Percentiles rank a stretch among this genome's conserved stretches.
These are phyloP conservation scores for Plasmodium blacklocki DNA, from an alignment of 169 alveolate species.

Conservation along the genomic window DNA sequence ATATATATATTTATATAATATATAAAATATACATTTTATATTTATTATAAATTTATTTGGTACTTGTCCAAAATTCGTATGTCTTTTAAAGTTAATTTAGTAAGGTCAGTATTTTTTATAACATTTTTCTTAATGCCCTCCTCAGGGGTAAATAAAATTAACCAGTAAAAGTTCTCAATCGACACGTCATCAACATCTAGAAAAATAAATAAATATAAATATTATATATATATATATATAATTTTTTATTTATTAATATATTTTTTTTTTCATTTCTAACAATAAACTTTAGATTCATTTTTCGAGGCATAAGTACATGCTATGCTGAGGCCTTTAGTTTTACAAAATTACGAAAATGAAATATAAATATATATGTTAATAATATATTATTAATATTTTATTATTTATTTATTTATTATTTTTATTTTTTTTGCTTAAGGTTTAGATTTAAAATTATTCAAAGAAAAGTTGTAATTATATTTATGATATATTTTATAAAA, in stretches of 20 bases:
- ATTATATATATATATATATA: slow-evolving; percentile 6
- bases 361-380: neutral
- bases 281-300: slow-evolving; percentile 63
- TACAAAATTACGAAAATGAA: neutral
- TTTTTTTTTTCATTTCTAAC: slow-evolving; percentile 24
- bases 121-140: slow-evolving; percentile 50
- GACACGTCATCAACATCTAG: slow-evolving; percentile 70
- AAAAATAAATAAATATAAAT: slow-evolving; percentile 3
- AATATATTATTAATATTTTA: neutral
- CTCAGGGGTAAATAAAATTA: slow-evolving; percentile 56
- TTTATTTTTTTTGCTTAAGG: neutral
- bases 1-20: neutral
- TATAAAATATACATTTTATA: neutral
- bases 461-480: too few species aligned
- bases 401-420: neutral
- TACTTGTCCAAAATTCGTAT: slow-evolving; percentile 65
- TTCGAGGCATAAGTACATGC: slow-evolving; percentile 71
- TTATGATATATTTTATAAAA: neutral
- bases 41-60: neutral
- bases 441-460: too few species aligned
- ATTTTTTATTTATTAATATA: neutral
- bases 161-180: slow-evolving; percentile 44
- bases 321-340: slow-evolving; percentile 34
- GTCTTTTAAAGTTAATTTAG: slow-evolving; percentile 50
- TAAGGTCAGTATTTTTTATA: slow-evolving; percentile 45